Evolutionary conservation across 768 basidiomycete species (phyloP).

Genomic region (Kwoniella sp.): DNA sequence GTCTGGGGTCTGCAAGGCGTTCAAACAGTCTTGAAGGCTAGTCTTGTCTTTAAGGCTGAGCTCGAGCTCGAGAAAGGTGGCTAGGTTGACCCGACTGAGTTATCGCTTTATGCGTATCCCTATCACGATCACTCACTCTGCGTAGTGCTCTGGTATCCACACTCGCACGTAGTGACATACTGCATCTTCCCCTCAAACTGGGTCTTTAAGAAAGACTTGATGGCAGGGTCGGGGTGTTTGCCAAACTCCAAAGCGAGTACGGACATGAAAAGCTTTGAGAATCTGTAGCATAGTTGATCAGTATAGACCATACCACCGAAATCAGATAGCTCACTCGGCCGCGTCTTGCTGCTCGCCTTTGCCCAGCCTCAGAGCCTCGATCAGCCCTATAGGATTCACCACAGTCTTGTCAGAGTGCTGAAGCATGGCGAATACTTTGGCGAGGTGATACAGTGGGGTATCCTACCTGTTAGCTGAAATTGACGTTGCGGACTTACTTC

Average conservation of each 20-base stretch:
- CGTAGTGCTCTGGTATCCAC: slow-evolving; percentile 61
- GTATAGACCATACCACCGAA: neutral
- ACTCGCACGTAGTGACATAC: slow-evolving; percentile 77
- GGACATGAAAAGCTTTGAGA: slow-evolving; percentile 84
- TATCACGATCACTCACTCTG: too few species aligned
- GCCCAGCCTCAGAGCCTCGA: slow-evolving; percentile 75
- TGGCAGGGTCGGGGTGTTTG: slow-evolving; percentile 63
- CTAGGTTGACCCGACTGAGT: too few species aligned
- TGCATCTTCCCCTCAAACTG: slow-evolving; percentile 87
- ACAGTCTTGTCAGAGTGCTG: slow-evolving; percentile 66
- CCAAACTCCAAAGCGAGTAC: slow-evolving; percentile 81
- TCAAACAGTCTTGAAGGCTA: slow-evolving; percentile 65
- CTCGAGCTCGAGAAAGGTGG: slow-evolving; percentile 77
- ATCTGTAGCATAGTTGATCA: neutral
- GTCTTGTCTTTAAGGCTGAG: slow-evolving; percentile 66
- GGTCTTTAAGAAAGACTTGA: slow-evolving; percentile 67
- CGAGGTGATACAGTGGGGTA: slow-evolving; percentile 52
- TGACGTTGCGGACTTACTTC: slow-evolving; percentile 58
- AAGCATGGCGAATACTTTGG: slow-evolving; percentile 67
- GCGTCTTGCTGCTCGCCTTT: slow-evolving; percentile 92
- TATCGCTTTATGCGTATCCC: too few species aligned
- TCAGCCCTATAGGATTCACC: slow-evolving; percentile 78
- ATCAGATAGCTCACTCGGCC: slow-evolving; percentile 64
- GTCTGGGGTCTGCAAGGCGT: slow-evolving; percentile 65
- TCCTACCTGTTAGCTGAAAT: slow-evolving; percentile 6